These are phyloP conservation scores for Amorphotheca resinae DNA, from an alignment of 495 filamentous ascomycete genomes.

Conservation along the genomic window DNA sequence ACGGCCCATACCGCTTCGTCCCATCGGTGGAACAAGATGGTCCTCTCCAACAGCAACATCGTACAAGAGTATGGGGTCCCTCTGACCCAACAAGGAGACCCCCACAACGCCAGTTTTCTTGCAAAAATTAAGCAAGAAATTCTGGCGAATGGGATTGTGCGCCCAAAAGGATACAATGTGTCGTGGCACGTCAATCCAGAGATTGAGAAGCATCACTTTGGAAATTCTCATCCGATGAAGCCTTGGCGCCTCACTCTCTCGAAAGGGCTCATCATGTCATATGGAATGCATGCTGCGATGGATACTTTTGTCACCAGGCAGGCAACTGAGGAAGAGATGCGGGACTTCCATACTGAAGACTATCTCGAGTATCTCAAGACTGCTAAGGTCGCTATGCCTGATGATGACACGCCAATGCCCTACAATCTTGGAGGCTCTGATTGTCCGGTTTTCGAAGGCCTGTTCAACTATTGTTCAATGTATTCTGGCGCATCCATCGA, in stretches of 20 bases:
- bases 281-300: conserved; percentile 94
- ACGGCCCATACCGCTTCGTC: neutral
- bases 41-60: conserved; percentile 25
- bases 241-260: conserved; percentile 93
- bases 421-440: conserved; percentile 75
- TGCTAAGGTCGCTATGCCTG: conserved; percentile 27
- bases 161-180: conserved; percentile 75
- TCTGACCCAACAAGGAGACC: conserved; percentile 37
- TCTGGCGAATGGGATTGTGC: conserved; percentile 58
- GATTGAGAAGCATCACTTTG: conserved; percentile 94
- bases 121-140: conserved; percentile 54
- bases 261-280: conserved; percentile 83
- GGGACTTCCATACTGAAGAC: conserved; percentile 72
- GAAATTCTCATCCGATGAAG: conserved; percentile 94
- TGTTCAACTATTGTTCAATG: conserved; percentile 89
- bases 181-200: conserved; percentile 94
- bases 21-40: conserved; percentile 9
- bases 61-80: conserved; percentile 59
- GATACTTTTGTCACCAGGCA: conserved; percentile 73
- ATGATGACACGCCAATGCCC: conserved; percentile 24
- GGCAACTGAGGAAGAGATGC: conserved; percentile 79
- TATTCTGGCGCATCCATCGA: conserved; percentile 85
- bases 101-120: conserved; percentile 47
- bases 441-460: conserved; percentile 91
- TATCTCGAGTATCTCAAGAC: conserved; percentile 78